Evolutionary conservation across 129 eudicot species (phyloP).

Genomic region (Pulicaria dysenterica): DNA sequence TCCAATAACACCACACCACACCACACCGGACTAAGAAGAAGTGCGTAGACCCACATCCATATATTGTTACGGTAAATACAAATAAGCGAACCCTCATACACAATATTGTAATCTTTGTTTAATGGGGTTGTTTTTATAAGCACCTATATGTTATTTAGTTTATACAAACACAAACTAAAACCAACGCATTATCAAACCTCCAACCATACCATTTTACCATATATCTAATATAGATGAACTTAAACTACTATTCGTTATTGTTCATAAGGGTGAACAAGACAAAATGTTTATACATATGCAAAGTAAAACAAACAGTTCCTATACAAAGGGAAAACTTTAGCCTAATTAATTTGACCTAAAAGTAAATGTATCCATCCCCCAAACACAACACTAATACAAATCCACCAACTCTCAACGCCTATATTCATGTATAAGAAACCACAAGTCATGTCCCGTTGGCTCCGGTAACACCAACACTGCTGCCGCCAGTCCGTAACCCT

Average conservation of each 20-base stretch:
- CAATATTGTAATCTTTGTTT: too few species aligned
- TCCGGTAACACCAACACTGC: slow-evolving; percentile 9
- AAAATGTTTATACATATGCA: slow-evolving; percentile 39
- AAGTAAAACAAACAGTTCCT: slow-evolving; percentile 17
- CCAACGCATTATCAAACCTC: not conserved
- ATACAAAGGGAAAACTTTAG: slow-evolving; percentile 39
- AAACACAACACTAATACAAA: slow-evolving; percentile 26
- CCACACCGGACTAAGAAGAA: too few species aligned
- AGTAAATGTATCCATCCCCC: slow-evolving; percentile 31
- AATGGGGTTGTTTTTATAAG: too few species aligned
- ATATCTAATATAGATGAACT: not conserved
- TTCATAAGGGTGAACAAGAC: slow-evolving; percentile 18
- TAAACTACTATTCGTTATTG: slow-evolving; percentile 34
- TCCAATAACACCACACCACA: too few species aligned
- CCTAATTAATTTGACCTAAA: slow-evolving; percentile 27
- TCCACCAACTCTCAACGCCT: slow-evolving; percentile 22
- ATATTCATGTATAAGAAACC: slow-evolving; percentile 28
- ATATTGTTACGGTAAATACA: too few species aligned
- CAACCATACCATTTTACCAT: too few species aligned
- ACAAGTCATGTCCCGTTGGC: slow-evolving; percentile 24
- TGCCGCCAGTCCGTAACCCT: slow-evolving; percentile 61
- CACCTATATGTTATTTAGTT: too few species aligned
- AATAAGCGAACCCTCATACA: too few species aligned
- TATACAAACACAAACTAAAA: not conserved
- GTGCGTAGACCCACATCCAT: too few species aligned